These are phyloP conservation scores for Delitschia confertaspora DNA, from an alignment of 495 filamentous ascomycete species.

Conservation along the genomic window DNA sequence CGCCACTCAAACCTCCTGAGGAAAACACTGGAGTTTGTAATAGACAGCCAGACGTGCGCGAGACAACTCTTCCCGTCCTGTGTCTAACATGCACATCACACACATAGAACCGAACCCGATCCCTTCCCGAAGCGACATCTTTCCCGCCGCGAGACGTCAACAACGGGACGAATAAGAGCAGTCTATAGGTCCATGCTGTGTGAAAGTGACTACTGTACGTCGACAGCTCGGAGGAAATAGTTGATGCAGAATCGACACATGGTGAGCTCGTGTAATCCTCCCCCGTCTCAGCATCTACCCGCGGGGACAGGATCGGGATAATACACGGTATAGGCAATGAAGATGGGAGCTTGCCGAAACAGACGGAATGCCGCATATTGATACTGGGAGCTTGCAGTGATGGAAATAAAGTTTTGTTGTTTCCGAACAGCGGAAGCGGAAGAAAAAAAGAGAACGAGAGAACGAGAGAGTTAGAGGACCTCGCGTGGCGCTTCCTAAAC, in stretches of 20 bases:
- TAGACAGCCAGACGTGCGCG: too few species aligned
- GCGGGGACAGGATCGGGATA: not conserved
- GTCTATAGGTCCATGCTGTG: too few species aligned
- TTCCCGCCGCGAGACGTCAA: not conserved
- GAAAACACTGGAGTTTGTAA: too few species aligned
- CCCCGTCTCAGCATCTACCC: slow-evolving; percentile 13
- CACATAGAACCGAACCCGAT: not conserved
- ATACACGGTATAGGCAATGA: too few species aligned
- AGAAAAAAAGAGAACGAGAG: too few species aligned
- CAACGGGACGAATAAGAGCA: not conserved
- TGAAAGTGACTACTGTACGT: too few species aligned
- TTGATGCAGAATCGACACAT: slow-evolving; percentile 8
- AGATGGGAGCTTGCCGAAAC: not conserved
- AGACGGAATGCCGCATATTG: not conserved
- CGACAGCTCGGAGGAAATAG: slow-evolving; percentile 4
- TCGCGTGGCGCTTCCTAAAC: too few species aligned
- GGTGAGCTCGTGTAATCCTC: slow-evolving; percentile 17
- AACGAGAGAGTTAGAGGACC: too few species aligned
- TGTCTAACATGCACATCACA: not conserved
- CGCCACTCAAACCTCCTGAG: too few species aligned
- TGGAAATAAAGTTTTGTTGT: slow-evolving; percentile 1
- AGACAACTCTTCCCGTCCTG: not conserved
- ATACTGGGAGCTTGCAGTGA: not conserved
- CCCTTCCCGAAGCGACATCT: not conserved
- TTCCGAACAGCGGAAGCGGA: not conserved